Conservation (phyloP, 192 early-diverging fungal species). For the Chytriomyces confervae region DNA sequence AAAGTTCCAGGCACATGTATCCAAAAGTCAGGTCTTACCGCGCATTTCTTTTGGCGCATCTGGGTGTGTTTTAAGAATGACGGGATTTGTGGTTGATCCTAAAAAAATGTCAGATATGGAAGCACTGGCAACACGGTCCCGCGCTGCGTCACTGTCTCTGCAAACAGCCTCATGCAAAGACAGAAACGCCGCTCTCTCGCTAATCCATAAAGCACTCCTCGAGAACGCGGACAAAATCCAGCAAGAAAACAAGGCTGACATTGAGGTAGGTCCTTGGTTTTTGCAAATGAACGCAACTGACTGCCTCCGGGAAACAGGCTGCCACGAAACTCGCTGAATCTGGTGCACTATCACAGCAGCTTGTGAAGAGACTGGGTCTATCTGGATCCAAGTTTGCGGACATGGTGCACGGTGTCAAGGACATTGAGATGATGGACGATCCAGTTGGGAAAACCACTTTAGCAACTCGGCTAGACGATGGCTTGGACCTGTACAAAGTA, state of each 20-base stretch:
- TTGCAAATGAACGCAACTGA: not conserved
- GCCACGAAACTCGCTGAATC: slow-evolving; percentile 72
- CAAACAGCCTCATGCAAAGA: slow-evolving; percentile 55
- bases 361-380: slow-evolving; percentile 91
- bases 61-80: too few species aligned
- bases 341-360: slow-evolving; percentile 74
- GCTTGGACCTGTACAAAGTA: slow-evolving; percentile 88
- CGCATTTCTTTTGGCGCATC: too few species aligned
- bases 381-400: slow-evolving; percentile 82
- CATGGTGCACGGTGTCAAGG: slow-evolving; percentile 86
- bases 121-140: slow-evolving; percentile 48
- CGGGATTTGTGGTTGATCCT: not conserved
- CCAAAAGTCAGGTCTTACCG: too few species aligned
- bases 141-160: slow-evolving; percentile 41
- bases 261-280: slow-evolving; percentile 55
- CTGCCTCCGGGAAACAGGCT: slow-evolving; percentile 38
- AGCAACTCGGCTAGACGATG: slow-evolving; percentile 70
- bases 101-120: not conserved
- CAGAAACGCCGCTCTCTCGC: slow-evolving; percentile 79
- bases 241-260: slow-evolving; percentile 79
- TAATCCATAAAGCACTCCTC: slow-evolving; percentile 73
- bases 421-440: slow-evolving; percentile 84
- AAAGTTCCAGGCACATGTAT: too few species aligned
- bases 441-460: slow-evolving; percentile 66
- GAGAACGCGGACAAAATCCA: slow-evolving; percentile 66